Evolutionary conservation across 2,329 filamentous ascomycete genomes (phyloP), one percentile per base, ranked within the genome.

Genomic region (Diaporthe destruens): DNA sequence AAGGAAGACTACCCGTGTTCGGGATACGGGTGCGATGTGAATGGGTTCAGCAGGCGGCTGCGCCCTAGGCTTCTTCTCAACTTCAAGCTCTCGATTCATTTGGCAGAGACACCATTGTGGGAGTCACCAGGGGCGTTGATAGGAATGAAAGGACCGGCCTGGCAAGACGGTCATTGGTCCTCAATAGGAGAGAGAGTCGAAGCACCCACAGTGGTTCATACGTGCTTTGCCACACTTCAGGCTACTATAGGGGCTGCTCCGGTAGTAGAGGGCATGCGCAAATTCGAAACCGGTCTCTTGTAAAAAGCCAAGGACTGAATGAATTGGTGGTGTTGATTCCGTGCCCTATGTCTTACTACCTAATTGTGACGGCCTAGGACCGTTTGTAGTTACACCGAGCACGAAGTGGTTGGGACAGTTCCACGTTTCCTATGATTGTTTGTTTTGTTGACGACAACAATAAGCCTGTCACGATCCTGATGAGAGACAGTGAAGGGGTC

Each of bases 231-330:
- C 51, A 42, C 54, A 59, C n/a, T n/a, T 47, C 25, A n/a, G 47
- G 34, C 23, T 71, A 53, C 34, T 56, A 29, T 49, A 44, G 39
- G 39, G 51, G 29, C 12, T 56, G 53, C 54, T 72, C 44, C 20
- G 47, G 47, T 71, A 73, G 47, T 71, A 73, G 69, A 68, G 55
- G 47, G 47, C 68, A 70, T 42, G 29, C 44, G 72, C 47, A 67
- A 71, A 55, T 54, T 49, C 44, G 47, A n/a, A 55, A 49, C 32
- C 59, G 53, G 36, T 71, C 56, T 49, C 69, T 61, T 61, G 59
- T 54, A 34, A 67, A 36, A 44, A 42, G 47, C 3, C 25, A 3
- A 9, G 29, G 29, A 23, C 12, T 44, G 4, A 6, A 11, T 56
- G 32, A 9, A 16, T 34, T 25, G 12, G 18, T 4, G 34, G 4